Percentiles rank a stretch among this genome's conserved stretches.
These are phyloP conservation scores for Mycena sanguinolenta DNA, from an alignment of 768 basidiomycete genomes.

Conservation along the genomic window DNA sequence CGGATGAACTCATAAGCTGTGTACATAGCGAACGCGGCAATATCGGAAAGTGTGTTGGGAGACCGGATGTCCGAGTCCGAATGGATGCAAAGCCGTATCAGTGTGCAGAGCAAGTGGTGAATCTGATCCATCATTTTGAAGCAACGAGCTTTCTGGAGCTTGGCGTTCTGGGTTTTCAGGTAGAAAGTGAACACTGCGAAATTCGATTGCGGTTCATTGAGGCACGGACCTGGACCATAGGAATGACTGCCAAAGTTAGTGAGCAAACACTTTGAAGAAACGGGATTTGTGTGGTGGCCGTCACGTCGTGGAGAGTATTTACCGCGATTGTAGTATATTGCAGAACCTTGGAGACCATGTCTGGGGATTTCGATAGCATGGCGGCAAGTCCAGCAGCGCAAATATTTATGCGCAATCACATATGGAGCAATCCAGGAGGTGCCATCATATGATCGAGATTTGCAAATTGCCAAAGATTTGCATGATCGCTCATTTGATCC, in stretches of 20 bases:
- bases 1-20: too few species aligned
- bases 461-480: too few species aligned
- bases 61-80: neutral
- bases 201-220: too few species aligned
- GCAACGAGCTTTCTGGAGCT: conserved; percentile 10
- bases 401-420: too few species aligned
- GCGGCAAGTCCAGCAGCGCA: too few species aligned
- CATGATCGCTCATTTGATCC: too few species aligned
- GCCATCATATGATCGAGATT: too few species aligned
- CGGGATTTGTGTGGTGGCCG: neutral
- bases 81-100: neutral
- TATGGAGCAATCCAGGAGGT: too few species aligned
- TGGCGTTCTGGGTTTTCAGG: neutral
- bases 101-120: neutral
- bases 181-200: neutral
- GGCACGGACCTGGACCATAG: neutral
- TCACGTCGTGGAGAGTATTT: too few species aligned
- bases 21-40: conserved; percentile 1
- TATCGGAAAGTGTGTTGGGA: conserved; percentile 3
- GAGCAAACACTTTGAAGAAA: neutral
- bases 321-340: neutral
- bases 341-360: neutral
- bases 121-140: conserved; percentile 10
- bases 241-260: neutral
- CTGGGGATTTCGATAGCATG: too few species aligned